phyloP scores from a whole-genome alignment of 2,329 filamentous ascomycete species.

The Alternaria panax region DNA sequence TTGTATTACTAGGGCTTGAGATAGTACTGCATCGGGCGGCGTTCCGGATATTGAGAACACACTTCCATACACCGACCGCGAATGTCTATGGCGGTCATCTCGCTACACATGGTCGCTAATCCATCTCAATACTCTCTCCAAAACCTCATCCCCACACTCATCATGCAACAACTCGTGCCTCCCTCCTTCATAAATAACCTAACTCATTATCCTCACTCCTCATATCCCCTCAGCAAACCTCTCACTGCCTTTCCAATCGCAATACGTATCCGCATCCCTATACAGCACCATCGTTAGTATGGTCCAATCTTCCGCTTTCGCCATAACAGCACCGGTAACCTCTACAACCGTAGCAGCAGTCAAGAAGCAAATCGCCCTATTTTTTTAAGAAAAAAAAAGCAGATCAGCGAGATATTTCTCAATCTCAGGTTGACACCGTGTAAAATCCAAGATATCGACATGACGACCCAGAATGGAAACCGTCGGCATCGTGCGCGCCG shows the following conservation, averaged over 20 bases:
- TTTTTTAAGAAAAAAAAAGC: conserved; percentile 1
- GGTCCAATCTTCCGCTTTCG: background rate
- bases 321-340: background rate
- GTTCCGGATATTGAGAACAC: background rate
- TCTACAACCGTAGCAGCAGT: conserved; percentile 13
- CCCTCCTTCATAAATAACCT: conserved; percentile 5
- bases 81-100: background rate
- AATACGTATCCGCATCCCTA: conserved; percentile 14
- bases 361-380: conserved; percentile 7
- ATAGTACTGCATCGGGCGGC: background rate
- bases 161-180: conserved; percentile 17
- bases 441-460: background rate
- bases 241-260: conserved; percentile 13
- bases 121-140: conserved; percentile 6
- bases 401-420: conserved; percentile 3
- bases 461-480: background rate
- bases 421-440: background rate
- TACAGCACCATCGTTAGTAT: conserved; percentile 12
- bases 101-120: background rate
- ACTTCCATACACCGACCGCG: background rate
- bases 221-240: conserved; percentile 6
- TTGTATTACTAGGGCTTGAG: background rate
- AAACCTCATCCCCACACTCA: conserved; percentile 8
- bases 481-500: background rate
- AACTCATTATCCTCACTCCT: conserved; percentile 4